Evolutionary conservation across 2,329 filamentous ascomycete species (phyloP).

Genomic region (Fusarium proliferatum): DNA sequence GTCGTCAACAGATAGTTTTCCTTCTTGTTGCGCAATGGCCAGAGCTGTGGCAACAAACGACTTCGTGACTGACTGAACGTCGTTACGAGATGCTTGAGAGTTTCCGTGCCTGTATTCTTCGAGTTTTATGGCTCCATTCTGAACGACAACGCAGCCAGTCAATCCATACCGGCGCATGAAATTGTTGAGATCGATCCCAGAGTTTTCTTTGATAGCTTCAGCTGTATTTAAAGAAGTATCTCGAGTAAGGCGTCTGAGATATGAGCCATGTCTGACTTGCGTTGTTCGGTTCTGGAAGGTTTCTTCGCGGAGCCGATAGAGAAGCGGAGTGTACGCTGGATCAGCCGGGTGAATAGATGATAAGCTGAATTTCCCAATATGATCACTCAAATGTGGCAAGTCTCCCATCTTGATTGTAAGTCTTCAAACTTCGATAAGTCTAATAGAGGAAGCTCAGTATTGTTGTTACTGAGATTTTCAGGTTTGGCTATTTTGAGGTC

Average conservation of each 20-base stretch:
- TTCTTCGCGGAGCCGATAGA: conserved; percentile 32
- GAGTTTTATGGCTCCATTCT: conserved; percentile 4
- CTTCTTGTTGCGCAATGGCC: conserved; percentile 25
- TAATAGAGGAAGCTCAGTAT: neutral
- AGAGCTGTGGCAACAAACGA: conserved; percentile 27
- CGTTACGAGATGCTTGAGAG: conserved; percentile 22
- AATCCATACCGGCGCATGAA: conserved; percentile 27
- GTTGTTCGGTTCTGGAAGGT: conserved; percentile 29
- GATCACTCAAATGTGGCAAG: conserved; percentile 5
- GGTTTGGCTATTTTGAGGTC: neutral
- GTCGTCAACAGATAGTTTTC: conserved; percentile 22
- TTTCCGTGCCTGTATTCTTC: conserved; percentile 35
- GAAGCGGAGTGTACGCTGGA: conserved; percentile 34
- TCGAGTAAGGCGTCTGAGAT: conserved; percentile 17
- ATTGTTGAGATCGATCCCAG: neutral
- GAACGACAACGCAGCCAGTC: conserved; percentile 28
- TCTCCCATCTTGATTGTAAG: neutral
- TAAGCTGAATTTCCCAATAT: conserved; percentile 24
- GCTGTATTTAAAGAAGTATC: neutral
- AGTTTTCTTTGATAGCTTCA: neutral
- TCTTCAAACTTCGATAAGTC: neutral
- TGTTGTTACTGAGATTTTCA: neutral
- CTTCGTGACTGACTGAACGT: conserved; percentile 31
- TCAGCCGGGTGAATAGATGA: conserved; percentile 16
- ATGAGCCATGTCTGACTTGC: conserved; percentile 28